Evolutionary conservation across 2,329 filamentous ascomycete species (phyloP), one percentile per base, ranked within the genome.

Genomic region (Trichoderma asperellum): DNA sequence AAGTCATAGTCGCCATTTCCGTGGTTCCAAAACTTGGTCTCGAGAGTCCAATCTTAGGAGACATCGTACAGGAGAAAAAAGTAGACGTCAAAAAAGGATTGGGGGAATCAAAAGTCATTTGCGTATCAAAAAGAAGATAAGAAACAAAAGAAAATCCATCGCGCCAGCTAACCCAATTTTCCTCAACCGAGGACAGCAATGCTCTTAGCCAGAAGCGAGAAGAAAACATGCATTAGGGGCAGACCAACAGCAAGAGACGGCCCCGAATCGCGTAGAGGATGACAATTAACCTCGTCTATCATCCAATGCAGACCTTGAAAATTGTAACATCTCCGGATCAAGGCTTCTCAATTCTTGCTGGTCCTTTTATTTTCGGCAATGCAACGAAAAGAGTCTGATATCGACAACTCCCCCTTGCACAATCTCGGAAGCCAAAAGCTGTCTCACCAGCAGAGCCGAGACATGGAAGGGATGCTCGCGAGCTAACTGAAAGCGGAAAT

Each of bases 41-140:
- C 24, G 40, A 56, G 11, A 21, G 57, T 29, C 40, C 34, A 49
- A 57, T 55, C 52, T 60, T 59, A 5, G 58, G 68, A 53, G 43
- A 12, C 14, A 47, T 47, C 58, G 21, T 34, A 68, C 21, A 49
- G 56, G 47, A 63, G 34, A 32, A 18, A 71, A 74, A 70, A 72
- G 24, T 67, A 70, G 58, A 75, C 72, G 68, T 70, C 72, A 56
- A 73, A 76, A 67, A 70, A 76, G 73, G 68, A 68, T 52, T 55
- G 57, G 66, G 66, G 66, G 66, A 68, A 68, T 68, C 66, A 68
- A 68, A 59, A 43, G 71, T 70, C 60, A 60, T 64, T 63, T 59
- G 49, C 64, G n/a, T 32, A 60, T 60, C 56, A 53, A 24, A 49
- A 29, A 61, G 35, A 66, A 66, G 59, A 69, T 40, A 73, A 71